A percentile compares a stretch with the other conserved stretches of the same genome.
Evolutionary conservation across 495 filamentous ascomycete genomes (phyloP).

Genomic region (Talaromyces liani): DNA sequence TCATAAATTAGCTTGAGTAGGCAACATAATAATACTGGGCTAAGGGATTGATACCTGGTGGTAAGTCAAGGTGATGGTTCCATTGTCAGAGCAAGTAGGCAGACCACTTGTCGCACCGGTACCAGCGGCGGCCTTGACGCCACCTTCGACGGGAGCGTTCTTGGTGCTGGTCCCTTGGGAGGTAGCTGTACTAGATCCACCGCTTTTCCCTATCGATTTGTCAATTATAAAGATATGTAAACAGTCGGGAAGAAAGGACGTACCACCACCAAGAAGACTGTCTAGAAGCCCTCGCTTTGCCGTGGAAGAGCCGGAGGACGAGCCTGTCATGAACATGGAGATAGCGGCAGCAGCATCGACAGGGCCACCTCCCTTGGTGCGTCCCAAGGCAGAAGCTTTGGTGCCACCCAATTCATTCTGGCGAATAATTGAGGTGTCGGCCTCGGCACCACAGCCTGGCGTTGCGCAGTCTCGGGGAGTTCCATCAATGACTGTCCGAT

Average conservation of each 20-base stretch:
- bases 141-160: conserved; percentile 28
- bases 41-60: conserved; percentile 16
- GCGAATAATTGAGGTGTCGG: conserved; percentile 46
- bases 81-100: conserved; percentile 47
- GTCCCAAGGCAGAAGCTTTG: conserved; percentile 46
- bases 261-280: not conserved
- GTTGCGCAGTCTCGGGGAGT: conserved; percentile 49
- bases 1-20: not conserved
- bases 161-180: conserved; percentile 28
- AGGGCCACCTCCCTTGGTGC: conserved; percentile 48
- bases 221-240: too few species aligned
- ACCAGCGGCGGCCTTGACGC: conserved; percentile 34
- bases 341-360: conserved; percentile 36
- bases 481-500: conserved; percentile 42
- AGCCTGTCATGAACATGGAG: conserved; percentile 21
- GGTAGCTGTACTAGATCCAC: conserved; percentile 8
- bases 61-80: conserved; percentile 34
- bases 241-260: not conserved
- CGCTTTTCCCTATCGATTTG: too few species aligned
- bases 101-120: conserved; percentile 34
- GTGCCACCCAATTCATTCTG: conserved; percentile 24
- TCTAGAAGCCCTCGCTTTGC: conserved; percentile 5
- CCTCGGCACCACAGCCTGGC: conserved; percentile 38
- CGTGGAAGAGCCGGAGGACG: not conserved
- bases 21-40: not conserved